phyloP scores from a whole-genome alignment of 1,284 basidiomycete genomes.

The Meripilus lineatus region DNA sequence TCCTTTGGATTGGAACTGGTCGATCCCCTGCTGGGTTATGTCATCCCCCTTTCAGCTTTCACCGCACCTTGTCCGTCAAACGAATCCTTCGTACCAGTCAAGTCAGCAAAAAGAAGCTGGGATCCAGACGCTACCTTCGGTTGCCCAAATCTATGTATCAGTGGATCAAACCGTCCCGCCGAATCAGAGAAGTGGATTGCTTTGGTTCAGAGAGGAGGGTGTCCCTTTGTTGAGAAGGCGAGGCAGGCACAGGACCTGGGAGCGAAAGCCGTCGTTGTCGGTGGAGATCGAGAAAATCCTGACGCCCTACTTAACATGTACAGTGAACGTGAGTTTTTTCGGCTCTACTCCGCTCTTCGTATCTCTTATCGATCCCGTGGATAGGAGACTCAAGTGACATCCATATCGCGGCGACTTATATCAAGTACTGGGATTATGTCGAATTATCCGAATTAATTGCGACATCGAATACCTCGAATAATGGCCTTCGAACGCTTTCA shows the following conservation, averaged over 20 bases:
- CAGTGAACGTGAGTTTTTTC: conserved; percentile 58
- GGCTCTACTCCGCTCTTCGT: conserved; percentile 1
- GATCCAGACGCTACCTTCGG: conserved; percentile 42
- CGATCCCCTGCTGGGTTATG: conserved; percentile 69
- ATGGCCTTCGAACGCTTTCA: conserved; percentile 65
- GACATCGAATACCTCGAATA: conserved; percentile 70
- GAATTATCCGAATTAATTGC: conserved; percentile 56
- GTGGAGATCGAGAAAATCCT: conserved; percentile 72
- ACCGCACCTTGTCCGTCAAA: conserved; percentile 43
- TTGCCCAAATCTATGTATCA: conserved; percentile 60
- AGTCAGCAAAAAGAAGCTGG: not conserved
- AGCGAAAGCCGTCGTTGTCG: conserved; percentile 86
- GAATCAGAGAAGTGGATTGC: conserved; percentile 77
- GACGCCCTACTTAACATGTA: conserved; percentile 89
- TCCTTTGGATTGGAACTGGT: conserved; percentile 71
- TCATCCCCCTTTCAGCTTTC: conserved; percentile 73
- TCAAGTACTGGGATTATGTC: conserved; percentile 66
- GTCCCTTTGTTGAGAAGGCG: conserved; percentile 85
- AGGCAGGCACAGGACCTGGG: conserved; percentile 79
- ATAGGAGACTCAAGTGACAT: conserved; percentile 73
- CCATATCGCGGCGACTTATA: conserved; percentile 66
- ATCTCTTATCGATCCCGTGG: conserved; percentile 7
- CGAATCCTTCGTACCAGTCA: conserved; percentile 12
- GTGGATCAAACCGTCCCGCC: conserved; percentile 47
- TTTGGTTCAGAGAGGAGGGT: conserved; percentile 79